Evolutionary conservation across 2,329 filamentous ascomycete genomes (phyloP).

Genomic region (Cladosporium cucumerinum): DNA sequence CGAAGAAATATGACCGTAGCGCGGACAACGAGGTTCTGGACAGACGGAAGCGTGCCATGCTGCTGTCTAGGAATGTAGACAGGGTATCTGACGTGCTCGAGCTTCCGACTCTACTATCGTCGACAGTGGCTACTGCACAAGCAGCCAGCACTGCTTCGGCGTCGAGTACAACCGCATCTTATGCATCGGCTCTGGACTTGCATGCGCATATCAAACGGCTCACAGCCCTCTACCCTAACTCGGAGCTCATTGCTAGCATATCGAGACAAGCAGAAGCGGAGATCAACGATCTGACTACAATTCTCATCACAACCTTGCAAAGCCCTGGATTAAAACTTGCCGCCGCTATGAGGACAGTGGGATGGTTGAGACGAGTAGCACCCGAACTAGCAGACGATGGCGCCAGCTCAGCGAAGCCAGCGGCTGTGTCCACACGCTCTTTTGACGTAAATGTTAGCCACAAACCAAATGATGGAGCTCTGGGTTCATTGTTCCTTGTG

Average conservation of each 20-base stretch:
- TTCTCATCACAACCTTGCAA: constrained; percentile 75
- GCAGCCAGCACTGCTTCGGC: constrained; percentile 51
- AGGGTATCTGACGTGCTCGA: constrained; percentile 87
- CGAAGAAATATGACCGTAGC: constrained; percentile 74
- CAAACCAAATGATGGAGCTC: constrained; percentile 55
- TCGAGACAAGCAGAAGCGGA: constrained; percentile 75
- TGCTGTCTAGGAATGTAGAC: constrained; percentile 82
- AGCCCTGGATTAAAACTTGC: constrained; percentile 80
- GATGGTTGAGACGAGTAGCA: constrained; percentile 82
- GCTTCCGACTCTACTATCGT: constrained; percentile 78
- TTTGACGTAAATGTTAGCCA: constrained; percentile 26
- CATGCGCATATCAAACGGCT: constrained; percentile 90
- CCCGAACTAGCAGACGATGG: constrained; percentile 65
- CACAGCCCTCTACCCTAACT: constrained; percentile 76
- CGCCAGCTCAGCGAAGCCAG: constrained; percentile 29
- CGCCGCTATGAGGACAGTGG: constrained; percentile 82
- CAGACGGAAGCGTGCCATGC: constrained; percentile 71
- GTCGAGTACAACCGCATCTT: constrained; percentile 52
- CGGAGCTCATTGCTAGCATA: constrained; percentile 69
- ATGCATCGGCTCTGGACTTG: constrained; percentile 84
- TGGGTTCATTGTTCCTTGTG: constrained; percentile 82
- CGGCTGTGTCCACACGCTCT: constrained; percentile 30
- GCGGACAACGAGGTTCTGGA: constrained; percentile 62
- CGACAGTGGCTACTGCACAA: constrained; percentile 62
- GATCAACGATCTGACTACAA: constrained; percentile 83